These are phyloP conservation scores for Entrophospora sp. DNA, from an alignment of 192 early-diverging fungal species.

Conservation along the genomic window DNA sequence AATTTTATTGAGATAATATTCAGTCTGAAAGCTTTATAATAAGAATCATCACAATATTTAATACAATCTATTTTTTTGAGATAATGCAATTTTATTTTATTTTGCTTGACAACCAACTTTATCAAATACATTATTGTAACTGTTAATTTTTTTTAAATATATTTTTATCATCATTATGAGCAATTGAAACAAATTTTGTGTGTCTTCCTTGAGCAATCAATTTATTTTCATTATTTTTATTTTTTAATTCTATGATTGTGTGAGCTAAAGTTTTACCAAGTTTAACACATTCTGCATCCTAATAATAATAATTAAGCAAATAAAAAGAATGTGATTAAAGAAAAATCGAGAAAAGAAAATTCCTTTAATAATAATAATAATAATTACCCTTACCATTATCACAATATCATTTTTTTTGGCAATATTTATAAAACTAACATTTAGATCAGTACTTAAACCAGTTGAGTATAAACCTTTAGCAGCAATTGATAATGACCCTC, in stretches of 20 bases:
- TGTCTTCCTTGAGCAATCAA: constrained; percentile 42
- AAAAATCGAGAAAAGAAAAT: neutral
- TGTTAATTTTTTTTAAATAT: too few relatives aligned
- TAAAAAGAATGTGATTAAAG: neutral
- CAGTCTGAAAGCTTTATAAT: too few relatives aligned
- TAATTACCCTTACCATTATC: constrained; percentile 29
- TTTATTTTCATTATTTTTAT: constrained; percentile 28
- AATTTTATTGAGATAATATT: too few relatives aligned
- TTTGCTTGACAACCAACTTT: too few relatives aligned
- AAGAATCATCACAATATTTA: too few relatives aligned
- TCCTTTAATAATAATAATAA: neutral
- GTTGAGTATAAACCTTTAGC: constrained; percentile 41
- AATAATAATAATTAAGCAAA: neutral
- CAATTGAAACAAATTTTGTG: constrained; percentile 42
- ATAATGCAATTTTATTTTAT: too few relatives aligned
- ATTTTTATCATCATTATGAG: constrained; percentile 21
- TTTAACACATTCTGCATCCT: constrained; percentile 42
- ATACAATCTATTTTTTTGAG: too few relatives aligned
- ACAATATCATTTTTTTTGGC: constrained; percentile 39
- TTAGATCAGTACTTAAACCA: constrained; percentile 49
- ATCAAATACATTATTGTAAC: too few relatives aligned
- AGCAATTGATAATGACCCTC: constrained; percentile 46
- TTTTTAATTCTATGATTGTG: constrained; percentile 34
- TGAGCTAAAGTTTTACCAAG: constrained; percentile 47
- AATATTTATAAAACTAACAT: constrained; percentile 42